Evolutionary conservation across 2,329 filamentous ascomycete species (phyloP).

Genomic region (Raffaelea deltoideospora): DNA sequence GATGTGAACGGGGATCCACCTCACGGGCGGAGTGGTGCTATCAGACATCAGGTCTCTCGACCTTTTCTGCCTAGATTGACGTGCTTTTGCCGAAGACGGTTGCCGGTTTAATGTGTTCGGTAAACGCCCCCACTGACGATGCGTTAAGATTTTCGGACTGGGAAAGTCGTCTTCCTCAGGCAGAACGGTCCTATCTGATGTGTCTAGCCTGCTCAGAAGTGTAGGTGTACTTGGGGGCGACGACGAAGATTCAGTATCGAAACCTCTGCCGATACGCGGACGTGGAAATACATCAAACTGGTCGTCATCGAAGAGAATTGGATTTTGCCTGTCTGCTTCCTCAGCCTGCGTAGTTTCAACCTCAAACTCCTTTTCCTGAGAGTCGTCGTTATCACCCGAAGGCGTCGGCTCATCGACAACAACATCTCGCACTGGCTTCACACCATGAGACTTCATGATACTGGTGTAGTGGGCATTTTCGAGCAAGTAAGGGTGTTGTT

Average conservation of each 20-base stretch:
- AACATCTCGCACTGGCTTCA: constrained; percentile 34
- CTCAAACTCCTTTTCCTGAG: constrained; percentile 34
- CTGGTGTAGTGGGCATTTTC: constrained; percentile 40
- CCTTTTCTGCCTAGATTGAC: no score
- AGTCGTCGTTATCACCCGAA: constrained; percentile 22
- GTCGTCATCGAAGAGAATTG: not conserved
- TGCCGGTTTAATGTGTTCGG: no score
- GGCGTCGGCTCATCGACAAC: constrained; percentile 13
- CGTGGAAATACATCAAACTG: constrained; percentile 4
- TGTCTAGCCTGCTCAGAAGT: constrained; percentile 9
- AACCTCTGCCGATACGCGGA: not conserved
- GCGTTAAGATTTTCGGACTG: constrained; percentile 8
- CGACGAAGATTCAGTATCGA: constrained; percentile 5
- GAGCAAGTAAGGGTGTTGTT: constrained; percentile 42
- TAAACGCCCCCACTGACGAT: constrained; percentile 6
- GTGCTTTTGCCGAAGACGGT: no score
- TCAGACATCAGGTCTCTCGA: no score
- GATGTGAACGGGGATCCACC: constrained; percentile 6
- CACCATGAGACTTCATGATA: constrained; percentile 36
- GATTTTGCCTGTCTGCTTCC: not conserved
- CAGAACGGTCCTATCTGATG: constrained; percentile 16
- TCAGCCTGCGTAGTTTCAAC: constrained; percentile 14
- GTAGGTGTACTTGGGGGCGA: constrained; percentile 15
- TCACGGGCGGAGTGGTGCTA: not conserved
- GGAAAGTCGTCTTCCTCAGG: constrained; percentile 18